Percentiles rank a stretch among this genome's conserved stretches.
Conservation (phyloP, 2,329 filamentous ascomycete genomes). For the Colletotrichum tabaci region DNA sequence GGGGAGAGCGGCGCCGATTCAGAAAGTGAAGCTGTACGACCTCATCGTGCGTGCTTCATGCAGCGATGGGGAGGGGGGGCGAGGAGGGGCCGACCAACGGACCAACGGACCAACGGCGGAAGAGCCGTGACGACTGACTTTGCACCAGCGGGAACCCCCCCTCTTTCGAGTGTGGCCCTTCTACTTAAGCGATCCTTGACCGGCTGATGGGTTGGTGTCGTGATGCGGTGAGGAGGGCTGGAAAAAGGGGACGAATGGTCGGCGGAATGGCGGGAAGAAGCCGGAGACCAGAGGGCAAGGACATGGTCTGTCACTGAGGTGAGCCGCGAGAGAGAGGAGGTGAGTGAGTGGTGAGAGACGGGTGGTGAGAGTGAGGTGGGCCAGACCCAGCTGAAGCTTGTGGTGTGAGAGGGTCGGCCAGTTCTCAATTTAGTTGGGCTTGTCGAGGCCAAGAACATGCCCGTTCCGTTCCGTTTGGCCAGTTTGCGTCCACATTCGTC, state of each 20-base stretch:
- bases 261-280: slow-evolving; percentile 41
- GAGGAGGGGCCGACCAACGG: background rate
- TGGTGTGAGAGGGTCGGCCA: slow-evolving; percentile 15
- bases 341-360: background rate
- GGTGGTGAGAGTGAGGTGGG: slow-evolving; percentile 11
- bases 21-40: slow-evolving; percentile 37
- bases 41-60: slow-evolving; percentile 40
- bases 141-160: no score
- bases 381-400: slow-evolving; percentile 13
- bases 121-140: background rate
- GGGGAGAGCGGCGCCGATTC: slow-evolving; percentile 16
- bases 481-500: slow-evolving; percentile 1
- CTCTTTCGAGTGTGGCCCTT: background rate
- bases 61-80: slow-evolving; percentile 9
- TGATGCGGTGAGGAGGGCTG: slow-evolving; percentile 41
- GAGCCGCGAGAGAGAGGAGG: background rate
- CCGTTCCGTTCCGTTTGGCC: slow-evolving; percentile 17
- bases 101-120: background rate
- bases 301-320: slow-evolving; percentile 7
- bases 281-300: slow-evolving; percentile 25
- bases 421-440: background rate
- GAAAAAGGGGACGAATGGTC: slow-evolving; percentile 22
- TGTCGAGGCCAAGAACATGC: background rate
- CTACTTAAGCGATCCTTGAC: background rate
- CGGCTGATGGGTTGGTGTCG: slow-evolving; percentile 10